A percentile compares a stretch with the other conserved stretches of the same genome.
Evolutionary conservation across 352 stramenopile species (phyloP).

Genomic region (Thalassiosira mediterranea): DNA sequence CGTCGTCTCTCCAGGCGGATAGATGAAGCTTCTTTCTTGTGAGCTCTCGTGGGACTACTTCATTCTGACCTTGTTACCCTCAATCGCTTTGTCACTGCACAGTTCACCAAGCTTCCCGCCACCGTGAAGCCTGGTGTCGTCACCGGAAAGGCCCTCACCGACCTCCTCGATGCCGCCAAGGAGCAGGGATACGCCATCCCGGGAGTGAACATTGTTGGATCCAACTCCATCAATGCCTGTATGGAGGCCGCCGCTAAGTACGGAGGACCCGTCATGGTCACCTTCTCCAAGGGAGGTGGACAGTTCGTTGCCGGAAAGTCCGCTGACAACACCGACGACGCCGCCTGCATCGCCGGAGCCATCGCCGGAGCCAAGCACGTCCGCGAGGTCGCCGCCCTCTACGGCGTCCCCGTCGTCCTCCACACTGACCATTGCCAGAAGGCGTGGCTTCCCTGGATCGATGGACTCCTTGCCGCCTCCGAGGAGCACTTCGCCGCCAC

Average conservation of each 20-base stretch:
- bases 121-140: slow-evolving; percentile 85
- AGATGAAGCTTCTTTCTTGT: too few relatives aligned
- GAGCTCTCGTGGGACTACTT: too few relatives aligned
- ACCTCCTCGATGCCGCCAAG: slow-evolving; percentile 83
- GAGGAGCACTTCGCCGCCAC: slow-evolving; percentile 95
- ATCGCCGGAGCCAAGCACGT: slow-evolving; percentile 95
- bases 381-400: slow-evolving; percentile 94
- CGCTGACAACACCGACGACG: slow-evolving; percentile 90
- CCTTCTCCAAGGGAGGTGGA: slow-evolving; percentile 97
- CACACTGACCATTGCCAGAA: slow-evolving; percentile 99
- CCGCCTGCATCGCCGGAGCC: slow-evolving; percentile 85
- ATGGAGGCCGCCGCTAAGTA: slow-evolving; percentile 96
- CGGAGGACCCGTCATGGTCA: slow-evolving; percentile 95
- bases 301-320: slow-evolving; percentile 97
- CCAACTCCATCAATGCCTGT: slow-evolving; percentile 93
- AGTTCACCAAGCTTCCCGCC: too few relatives aligned
- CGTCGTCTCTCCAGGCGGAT: too few relatives aligned
- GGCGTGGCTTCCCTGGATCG: slow-evolving; percentile 96
- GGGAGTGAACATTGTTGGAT: slow-evolving; percentile 84
- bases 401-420: slow-evolving; percentile 95
- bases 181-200: slow-evolving; percentile 85
- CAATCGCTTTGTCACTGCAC: too few relatives aligned
- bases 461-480: slow-evolving; percentile 94
- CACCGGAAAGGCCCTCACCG: slow-evolving; percentile 77
- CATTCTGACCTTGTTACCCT: too few relatives aligned